Evolutionary conservation across 345 rosid genomes (phyloP), one percentile per base, ranked within the genome.

Genomic region (Moricandia arvensis): DNA sequence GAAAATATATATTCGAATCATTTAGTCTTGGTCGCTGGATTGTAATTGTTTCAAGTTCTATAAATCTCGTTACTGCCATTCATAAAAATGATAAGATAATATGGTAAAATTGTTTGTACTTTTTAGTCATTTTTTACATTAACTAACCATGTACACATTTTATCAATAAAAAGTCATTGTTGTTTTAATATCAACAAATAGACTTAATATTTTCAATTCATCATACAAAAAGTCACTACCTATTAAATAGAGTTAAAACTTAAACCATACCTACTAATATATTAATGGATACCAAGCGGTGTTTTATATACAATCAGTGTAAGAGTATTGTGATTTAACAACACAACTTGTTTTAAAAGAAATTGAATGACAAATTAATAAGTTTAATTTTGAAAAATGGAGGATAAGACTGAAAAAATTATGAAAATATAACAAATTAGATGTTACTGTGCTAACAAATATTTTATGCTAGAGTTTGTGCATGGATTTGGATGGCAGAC

Each of bases 401-500:
- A 59, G 63, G 37, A 59, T 59, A n/a, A 6, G 63, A 30, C 38
- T 59, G 60, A 17, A 34, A 17, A 34, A 60, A 5, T 15, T 61
- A 33, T 33, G 45, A 33, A 33, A 33, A 61, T 63, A 37, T 34
- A 37, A 38, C 2, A 21, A 38, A 21, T 0, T 21, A 12, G 17
- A 15, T 53, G 38, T 63, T 10, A 53, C 41, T 12, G 38, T 16
- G 27, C 55, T 1, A 17, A 65, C 1, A 43, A n/a, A 33, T 24
- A 59, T 26, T 15, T 68, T 68, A 1, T 16, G 17, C 63, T 47
- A 45, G 10, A 18, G 11, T 21, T 24, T 67, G 34, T 69, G 69
- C 63, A 75, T 75, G 74, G 21, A 60, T 37, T 69, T 21, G 3
- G 79, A 69, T 61, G 2, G 53, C 54, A 13, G 59, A 62, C 30